Evolutionary conservation across 139 green algal genomes (phyloP), one percentile per base, ranked within the genome.

Genomic region (Chlorella vulgaris): DNA sequence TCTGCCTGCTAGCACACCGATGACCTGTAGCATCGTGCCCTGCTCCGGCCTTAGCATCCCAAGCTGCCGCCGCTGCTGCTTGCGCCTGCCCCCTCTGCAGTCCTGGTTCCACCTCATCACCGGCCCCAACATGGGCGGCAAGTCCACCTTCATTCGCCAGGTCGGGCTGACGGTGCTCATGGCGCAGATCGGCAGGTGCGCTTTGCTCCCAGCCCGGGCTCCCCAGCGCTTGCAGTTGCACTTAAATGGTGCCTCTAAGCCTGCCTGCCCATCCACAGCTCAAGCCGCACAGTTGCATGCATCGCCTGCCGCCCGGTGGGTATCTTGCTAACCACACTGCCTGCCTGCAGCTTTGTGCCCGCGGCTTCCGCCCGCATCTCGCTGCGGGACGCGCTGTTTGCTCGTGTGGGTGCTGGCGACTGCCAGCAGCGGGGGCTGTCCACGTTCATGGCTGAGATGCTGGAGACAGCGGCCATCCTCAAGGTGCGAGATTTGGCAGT

Each of bases 391-490:
- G 92, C 89, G 55, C 96, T 99, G 76, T 99, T 98, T 87, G 94
- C 94, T 7, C 90, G 97, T 35, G 96, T 99, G 38, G 96, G 97
- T 39, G 97, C 97, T 3, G 96, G 96, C 6, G 96, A 99, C 89
- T 97, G 94, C 92, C 96, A 98, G 88, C 78, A 93, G 84, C 85
- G 93, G 8, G 96, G 96, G 28, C 91, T 99, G 60, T 96, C 90
- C 10, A 99, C 96, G 22, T 99, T 99, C 93, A 99, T 99, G 96
- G 95, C 95, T 4, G 96, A 99, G 86, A 99, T 99, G 96, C 90
- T 99, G 61, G 96, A 99, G 84, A 97, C 93, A 7, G 91, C 92
- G 2, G 91, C 94, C 51, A 98, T 98, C 60, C 88, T 98, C 3
- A 91, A 94, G 85, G 71, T 73, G 38, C 47, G 47, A n/a, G 47